Conservation (phyloP, 345 rosid genomes). For the Euphorbia peplus region DNA sequence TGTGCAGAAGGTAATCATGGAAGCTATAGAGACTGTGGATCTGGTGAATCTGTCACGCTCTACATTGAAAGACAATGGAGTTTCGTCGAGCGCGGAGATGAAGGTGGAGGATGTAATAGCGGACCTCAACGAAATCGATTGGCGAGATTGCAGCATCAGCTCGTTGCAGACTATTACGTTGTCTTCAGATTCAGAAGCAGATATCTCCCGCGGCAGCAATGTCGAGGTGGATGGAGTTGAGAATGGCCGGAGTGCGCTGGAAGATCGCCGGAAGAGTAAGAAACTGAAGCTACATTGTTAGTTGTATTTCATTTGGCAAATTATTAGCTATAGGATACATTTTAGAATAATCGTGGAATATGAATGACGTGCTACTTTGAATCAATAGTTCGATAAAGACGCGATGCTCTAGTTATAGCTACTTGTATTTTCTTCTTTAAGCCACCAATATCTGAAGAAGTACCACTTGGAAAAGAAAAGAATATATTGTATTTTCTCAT, state of each 20-base stretch:
- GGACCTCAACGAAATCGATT: constrained; percentile 36
- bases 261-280: neutral
- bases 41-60: constrained; percentile 52
- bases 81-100: constrained; percentile 25
- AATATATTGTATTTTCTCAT: no score
- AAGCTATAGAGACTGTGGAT: constrained; percentile 33
- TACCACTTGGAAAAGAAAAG: no score
- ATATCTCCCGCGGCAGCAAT: neutral
- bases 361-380: no score
- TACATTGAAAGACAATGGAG: constrained; percentile 34
- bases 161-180: constrained; percentile 29
- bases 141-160: constrained; percentile 55
- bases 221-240: neutral
- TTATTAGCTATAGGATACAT: no score
- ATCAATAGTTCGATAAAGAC: no score
- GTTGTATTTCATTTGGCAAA: no score
- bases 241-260: neutral
- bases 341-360: no score
- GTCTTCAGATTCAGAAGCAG: constrained; percentile 4
- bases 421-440: no score
- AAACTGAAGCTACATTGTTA: no score
- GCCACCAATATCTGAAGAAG: no score
- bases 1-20: constrained; percentile 30
- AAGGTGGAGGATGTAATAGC: constrained; percentile 28
- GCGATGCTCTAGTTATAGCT: no score